phyloP scores from a whole-genome alignment of 108 stramenopile genomes.

The Cylindrotheca closterium region DNA sequence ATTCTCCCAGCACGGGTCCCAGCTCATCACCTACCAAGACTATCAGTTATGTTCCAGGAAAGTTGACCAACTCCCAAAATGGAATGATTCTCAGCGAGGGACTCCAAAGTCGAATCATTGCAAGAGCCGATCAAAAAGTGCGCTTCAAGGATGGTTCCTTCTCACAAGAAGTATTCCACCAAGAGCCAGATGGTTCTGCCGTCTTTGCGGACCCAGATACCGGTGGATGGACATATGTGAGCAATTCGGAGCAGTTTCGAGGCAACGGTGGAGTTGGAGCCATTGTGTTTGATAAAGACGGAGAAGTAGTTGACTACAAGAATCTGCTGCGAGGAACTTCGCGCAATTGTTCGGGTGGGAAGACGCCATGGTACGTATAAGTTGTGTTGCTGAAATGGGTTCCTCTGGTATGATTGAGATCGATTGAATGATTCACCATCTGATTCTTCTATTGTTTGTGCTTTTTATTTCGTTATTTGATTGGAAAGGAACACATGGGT shows the following conservation, averaged over 20 bases:
- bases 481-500: conserved; percentile 49
- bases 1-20: no score
- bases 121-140: conserved; percentile 23
- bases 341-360: conserved; percentile 54
- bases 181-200: conserved; percentile 44
- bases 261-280: conserved; percentile 50
- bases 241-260: conserved; percentile 47
- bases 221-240: conserved; percentile 61
- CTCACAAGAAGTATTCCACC: conserved; percentile 35
- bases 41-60: conserved; percentile 42
- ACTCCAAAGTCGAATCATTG: conserved; percentile 26
- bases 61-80: conserved; percentile 27
- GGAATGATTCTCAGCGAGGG: conserved; percentile 31
- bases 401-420: neutral
- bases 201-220: conserved; percentile 36
- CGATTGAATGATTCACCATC: neutral
- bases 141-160: conserved; percentile 13
- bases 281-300: conserved; percentile 44
- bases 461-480: no score
- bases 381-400: no score
- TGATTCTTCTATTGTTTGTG: neutral
- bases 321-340: conserved; percentile 29
- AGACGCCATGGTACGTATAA: conserved; percentile 33
- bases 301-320: conserved; percentile 40
- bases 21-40: no score